A percentile compares a stretch with the other conserved stretches of the same genome.
phyloP scores from a whole-genome alignment of 768 basidiomycete species.

The Pleurotus salmoneostramineus region DNA sequence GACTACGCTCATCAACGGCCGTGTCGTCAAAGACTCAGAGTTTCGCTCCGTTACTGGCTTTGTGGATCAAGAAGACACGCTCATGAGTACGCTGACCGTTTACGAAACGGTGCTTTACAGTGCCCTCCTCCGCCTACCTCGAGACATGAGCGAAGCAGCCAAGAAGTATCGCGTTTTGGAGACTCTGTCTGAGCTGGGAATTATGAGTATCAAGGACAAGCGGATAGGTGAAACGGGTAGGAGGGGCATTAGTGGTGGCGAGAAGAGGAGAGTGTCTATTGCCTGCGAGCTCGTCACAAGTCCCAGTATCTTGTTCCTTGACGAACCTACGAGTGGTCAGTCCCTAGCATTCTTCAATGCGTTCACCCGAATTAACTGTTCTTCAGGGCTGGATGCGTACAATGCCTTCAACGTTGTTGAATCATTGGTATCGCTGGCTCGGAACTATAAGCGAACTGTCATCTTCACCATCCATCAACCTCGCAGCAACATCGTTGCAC shows the following conservation, averaged over 20 bases:
- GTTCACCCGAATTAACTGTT: not conserved
- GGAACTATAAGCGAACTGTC: constrained; percentile 90
- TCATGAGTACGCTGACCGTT: constrained; percentile 96
- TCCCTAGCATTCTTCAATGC: constrained; percentile 2
- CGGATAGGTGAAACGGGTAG: constrained; percentile 86
- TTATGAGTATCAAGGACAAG: constrained; percentile 84
- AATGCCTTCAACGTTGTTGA: constrained; percentile 96
- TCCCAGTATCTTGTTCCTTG: constrained; percentile 92
- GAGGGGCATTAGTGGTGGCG: constrained; percentile 94
- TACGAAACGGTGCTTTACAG: constrained; percentile 97
- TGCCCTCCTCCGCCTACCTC: constrained; percentile 82
- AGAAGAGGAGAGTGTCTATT: constrained; percentile 95
- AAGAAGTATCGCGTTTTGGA: constrained; percentile 93
- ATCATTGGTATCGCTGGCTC: constrained; percentile 78
- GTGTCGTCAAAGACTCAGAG: constrained; percentile 64
- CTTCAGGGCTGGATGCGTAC: constrained; percentile 83
- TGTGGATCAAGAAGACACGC: constrained; percentile 97
- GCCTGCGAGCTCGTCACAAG: constrained; percentile 98
- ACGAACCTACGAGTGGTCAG: constrained; percentile 94
- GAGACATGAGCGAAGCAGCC: constrained; percentile 95
- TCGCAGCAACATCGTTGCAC: constrained; percentile 92
- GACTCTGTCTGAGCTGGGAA: constrained; percentile 95
- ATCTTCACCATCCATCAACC: constrained; percentile 99
- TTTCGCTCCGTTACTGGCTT: constrained; percentile 90
- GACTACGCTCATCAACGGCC: constrained; percentile 80